Conservation (phyloP, 2,329 filamentous ascomycete genomes). For the Sclerotiophoma versabilis region DNA sequence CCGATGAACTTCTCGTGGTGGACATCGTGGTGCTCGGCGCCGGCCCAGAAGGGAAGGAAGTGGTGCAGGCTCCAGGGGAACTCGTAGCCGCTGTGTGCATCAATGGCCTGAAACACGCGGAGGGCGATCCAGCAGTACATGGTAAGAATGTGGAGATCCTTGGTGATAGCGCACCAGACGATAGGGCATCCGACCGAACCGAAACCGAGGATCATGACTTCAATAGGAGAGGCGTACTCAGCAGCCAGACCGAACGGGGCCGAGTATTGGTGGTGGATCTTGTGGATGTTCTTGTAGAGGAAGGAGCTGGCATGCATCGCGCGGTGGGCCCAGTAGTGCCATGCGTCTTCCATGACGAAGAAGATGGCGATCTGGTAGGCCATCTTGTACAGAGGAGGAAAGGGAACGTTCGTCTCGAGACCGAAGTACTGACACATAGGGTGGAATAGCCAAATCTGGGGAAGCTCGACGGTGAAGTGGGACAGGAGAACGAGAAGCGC, state of each 20-base stretch:
- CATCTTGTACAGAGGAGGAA: conserved; percentile 86
- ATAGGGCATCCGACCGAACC: conserved; percentile 85
- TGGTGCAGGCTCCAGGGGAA: conserved; percentile 97
- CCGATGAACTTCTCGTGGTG: conserved; percentile 99
- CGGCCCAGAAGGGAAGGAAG: conserved; percentile 97
- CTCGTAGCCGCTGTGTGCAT: conserved; percentile 96
- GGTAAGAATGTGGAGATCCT: conserved; percentile 90
- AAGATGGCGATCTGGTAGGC: conserved; percentile 90
- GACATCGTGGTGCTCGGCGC: conserved; percentile 93
- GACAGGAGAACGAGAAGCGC: conserved; percentile 89
- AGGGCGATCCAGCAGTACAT: conserved; percentile 97
- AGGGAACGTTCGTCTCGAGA: conserved; percentile 86
- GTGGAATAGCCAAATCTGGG: conserved; percentile 99
- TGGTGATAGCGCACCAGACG: conserved; percentile 80
- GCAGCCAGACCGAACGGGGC: conserved; percentile 95
- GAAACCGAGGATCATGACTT: conserved; percentile 92
- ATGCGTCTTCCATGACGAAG: conserved; percentile 94
- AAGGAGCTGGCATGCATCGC: conserved; percentile 85
- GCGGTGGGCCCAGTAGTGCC: conserved; percentile 98
- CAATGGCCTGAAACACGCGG: conserved; percentile 95
- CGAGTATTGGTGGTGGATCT: conserved; percentile 98
- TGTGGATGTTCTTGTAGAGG: conserved; percentile 96
- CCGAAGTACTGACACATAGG: conserved; percentile 93
- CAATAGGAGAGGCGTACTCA: conserved; percentile 96
- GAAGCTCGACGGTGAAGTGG: conserved; percentile 97